Evolutionary conservation across 2,329 filamentous ascomycete species (phyloP).

Genomic region (Alternaria tenuissima): DNA sequence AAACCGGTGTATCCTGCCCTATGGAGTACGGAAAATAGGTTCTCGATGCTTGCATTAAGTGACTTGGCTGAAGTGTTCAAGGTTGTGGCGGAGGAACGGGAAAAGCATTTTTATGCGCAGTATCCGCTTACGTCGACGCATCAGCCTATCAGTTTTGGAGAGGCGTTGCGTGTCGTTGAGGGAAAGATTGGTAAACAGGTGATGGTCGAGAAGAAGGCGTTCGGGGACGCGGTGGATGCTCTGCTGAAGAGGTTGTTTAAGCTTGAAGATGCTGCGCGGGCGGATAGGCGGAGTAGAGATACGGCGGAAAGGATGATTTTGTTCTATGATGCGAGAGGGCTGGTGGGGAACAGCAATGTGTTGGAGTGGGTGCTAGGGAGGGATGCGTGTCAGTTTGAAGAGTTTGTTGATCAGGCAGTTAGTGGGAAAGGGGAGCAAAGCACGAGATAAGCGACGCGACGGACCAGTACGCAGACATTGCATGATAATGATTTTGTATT

Average conservation of each 20-base stretch:
- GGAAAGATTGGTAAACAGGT: conserved; percentile 37
- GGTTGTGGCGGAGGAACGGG: conserved; percentile 30
- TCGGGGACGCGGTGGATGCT: conserved; percentile 27
- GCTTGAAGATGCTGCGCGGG: not conserved
- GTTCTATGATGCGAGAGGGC: not conserved
- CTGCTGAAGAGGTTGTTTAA: conserved; percentile 16
- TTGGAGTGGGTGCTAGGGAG: not conserved
- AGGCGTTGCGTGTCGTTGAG: conserved; percentile 25
- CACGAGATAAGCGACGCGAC: not conserved
- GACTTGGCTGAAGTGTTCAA: conserved; percentile 39
- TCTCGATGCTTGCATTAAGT: conserved; percentile 34
- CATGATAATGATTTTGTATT: not conserved
- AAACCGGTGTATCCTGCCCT: conserved; percentile 26
- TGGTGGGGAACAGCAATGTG: not conserved
- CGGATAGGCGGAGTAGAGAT: not conserved
- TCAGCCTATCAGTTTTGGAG: conserved; percentile 23
- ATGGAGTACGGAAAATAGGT: conserved; percentile 30
- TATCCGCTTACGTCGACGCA: conserved; percentile 37
- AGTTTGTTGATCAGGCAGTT: not conserved
- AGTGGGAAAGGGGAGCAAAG: not conserved
- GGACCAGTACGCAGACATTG: not conserved
- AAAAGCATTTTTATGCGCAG: conserved; percentile 38
- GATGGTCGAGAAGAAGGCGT: conserved; percentile 22
- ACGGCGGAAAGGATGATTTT: not conserved
- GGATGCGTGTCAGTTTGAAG: not conserved